These are phyloP conservation scores for Aspergillus quadricinctus DNA, from an alignment of 2,329 filamentous ascomycete genomes.

Conservation along the genomic window DNA sequence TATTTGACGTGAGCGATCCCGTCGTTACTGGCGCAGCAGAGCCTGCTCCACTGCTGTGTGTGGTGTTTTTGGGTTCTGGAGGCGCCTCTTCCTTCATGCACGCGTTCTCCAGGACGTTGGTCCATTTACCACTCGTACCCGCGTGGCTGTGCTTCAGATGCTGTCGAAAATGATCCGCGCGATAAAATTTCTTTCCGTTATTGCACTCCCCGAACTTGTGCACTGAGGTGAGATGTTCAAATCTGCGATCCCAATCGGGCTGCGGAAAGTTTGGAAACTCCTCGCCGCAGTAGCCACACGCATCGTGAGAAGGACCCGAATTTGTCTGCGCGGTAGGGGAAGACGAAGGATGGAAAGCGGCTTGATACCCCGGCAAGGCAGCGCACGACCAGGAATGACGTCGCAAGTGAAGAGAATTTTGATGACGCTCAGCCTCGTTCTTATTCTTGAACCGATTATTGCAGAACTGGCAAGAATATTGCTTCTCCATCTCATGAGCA, in stretches of 20 bases:
- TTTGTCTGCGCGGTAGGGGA: slow-evolving; percentile 33
- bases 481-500: slow-evolving; percentile 87
- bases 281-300: slow-evolving; percentile 92
- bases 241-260: slow-evolving; percentile 80
- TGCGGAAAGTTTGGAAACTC: slow-evolving; percentile 74
- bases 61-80: slow-evolving; percentile 23
- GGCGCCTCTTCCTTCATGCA: slow-evolving; percentile 83
- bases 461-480: slow-evolving; percentile 90
- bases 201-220: slow-evolving; percentile 99
- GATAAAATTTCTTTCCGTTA: slow-evolving; percentile 95
- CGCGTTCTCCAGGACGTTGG: slow-evolving; percentile 92
- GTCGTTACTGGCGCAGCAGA: slow-evolving; percentile 4
- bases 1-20: slow-evolving; percentile 22
- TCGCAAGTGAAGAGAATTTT: slow-evolving; percentile 88
- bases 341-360: slow-evolving; percentile 81
- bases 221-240: slow-evolving; percentile 80
- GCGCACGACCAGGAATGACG: slow-evolving; percentile 97
- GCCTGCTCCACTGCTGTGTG: slow-evolving; percentile 2
- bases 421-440: slow-evolving; percentile 93
- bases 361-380: slow-evolving; percentile 68
- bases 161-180: slow-evolving; percentile 95
- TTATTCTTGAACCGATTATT: slow-evolving; percentile 98
- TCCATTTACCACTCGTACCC: slow-evolving; percentile 97
- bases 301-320: slow-evolving; percentile 52
- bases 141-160: slow-evolving; percentile 97